Evolutionary conservation across 768 basidiomycete genomes (phyloP), one percentile per base, ranked within the genome.

Genomic region (Filobasidium floriforme): DNA sequence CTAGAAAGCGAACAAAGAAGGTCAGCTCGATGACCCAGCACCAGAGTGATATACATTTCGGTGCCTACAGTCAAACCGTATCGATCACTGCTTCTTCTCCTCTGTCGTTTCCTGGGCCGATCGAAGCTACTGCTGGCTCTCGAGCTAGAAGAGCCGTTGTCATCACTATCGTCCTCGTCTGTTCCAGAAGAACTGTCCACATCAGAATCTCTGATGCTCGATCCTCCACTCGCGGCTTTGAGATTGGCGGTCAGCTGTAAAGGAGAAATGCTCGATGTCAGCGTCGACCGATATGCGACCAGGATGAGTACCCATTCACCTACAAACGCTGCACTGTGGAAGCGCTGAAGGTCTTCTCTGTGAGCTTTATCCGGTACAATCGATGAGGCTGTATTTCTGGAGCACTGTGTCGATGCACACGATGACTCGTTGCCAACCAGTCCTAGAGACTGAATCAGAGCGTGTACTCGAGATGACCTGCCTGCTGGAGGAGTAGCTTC

Each of bases 261-360:
- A 61, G 12, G 18, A 49, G 2, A 29, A 26, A 37, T 15, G 19
- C 18, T 10, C 18, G 28, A 10, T 29, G 15, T 5, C n/a, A 18
- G 52, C 9, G 41, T 7, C 12, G 7, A 37, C 32, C 32, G 9
- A 37, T 41, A 41, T 26, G 19, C 12, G 10, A 32, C 32, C 55
- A 37, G 54, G n/a, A n/a, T n/a, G n/a, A n/a, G n/a, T n/a, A n/a
- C n/a, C n/a, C n/a, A 81, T 71, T 81, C 82, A 65, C 89, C 84
- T 6, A 92, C 81, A 75, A 87, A 92, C 41, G 85, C 84, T n/a
- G 79, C 78, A 22, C 84, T 85, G 72, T 92, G 91, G 72, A 89
- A 92, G 19, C 80, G 78, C 14, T 80, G 70, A 5, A 94, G 83
- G 11, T 88, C 85, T 41, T 49, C 32, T 9, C 32, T 37, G 32